Evolutionary conservation across 176 grass and related monocot species (phyloP), one percentile per base, ranked within the genome.

Genomic region (Bolboschoenus planiculmis): DNA sequence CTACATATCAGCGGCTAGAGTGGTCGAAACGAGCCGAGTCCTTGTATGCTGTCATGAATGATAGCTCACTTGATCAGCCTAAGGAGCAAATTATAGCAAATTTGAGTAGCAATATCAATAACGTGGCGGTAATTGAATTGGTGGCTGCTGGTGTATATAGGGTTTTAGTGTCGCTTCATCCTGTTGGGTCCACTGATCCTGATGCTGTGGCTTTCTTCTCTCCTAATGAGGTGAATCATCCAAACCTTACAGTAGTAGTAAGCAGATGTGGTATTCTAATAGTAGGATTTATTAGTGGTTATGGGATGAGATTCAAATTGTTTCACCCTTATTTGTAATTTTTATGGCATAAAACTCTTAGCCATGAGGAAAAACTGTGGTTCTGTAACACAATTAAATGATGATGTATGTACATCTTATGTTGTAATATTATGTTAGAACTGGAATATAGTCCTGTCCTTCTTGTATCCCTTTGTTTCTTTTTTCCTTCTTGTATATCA

Each of bases 181-280:
- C 91, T 66, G 92, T 86, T 84, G 97, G 97, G 88, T 96, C 97
- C 48, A 80, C 72, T 79, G 86, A 93, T 75, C 91, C 93, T 88
- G 91, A 96, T 86, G 86, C 97, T 57, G 87, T 96, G 27, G 91
- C 93, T 55, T 92, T 99, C 84, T 99, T 99, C 85, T 91, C 97
- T 89, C 87, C 91, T 75, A 88, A 83, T 73, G 97, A 99, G 93
- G 97, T 99, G 86, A 86, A 40, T 44, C 46, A 53, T 31, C 29
- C 21, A 44, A 72, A 26, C 4, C 21, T 21, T 46, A 46, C 39
- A 44, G 20, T 46, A 44, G 39, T 10, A 44, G 39, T 10, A 46
- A 72, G 10, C 39, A 26, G 10, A 24, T 72, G 39, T 72, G 10
- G 21, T 46, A 72, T 9, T n/a, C 40, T 13, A 27, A 46, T 72